Evolutionary conservation across 129 eudicot genomes (phyloP).

Genomic region (Escallonia herrerae): DNA sequence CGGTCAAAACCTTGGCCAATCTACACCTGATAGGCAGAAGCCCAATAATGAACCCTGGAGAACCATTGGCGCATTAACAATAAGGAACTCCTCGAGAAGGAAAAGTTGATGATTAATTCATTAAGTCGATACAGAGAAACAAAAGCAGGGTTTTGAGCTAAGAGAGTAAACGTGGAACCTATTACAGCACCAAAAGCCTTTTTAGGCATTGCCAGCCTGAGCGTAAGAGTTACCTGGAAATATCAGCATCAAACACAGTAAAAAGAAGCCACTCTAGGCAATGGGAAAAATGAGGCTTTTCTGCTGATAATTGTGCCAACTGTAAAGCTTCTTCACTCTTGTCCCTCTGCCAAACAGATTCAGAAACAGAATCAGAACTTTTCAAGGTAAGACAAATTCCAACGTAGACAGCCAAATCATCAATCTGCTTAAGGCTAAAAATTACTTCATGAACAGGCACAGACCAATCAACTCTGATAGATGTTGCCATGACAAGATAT

Average conservation of each 20-base stretch:
- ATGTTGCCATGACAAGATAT: not conserved
- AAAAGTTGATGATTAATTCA: not conserved
- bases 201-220: too few relatives aligned
- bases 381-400: too few relatives aligned
- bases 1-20: too few relatives aligned
- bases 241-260: conserved; percentile 97
- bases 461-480: not conserved
- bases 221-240: conserved; percentile 66
- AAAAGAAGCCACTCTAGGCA: conserved; percentile 99
- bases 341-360: conserved; percentile 72
- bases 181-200: too few relatives aligned
- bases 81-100: not conserved
- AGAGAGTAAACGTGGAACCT: too few relatives aligned
- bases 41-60: too few relatives aligned
- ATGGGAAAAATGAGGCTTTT: conserved; percentile 98
- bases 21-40: too few relatives aligned
- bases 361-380: too few relatives aligned
- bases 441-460: not conserved
- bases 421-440: not conserved
- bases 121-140: not conserved
- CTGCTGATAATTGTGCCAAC: conserved; percentile 80
- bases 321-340: conserved; percentile 92
- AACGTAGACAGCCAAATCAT: not conserved
- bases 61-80: too few relatives aligned
- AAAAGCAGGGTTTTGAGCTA: too few relatives aligned